Conservation (phyloP, 768 basidiomycete genomes). For the Russula griseocarnosa region DNA sequence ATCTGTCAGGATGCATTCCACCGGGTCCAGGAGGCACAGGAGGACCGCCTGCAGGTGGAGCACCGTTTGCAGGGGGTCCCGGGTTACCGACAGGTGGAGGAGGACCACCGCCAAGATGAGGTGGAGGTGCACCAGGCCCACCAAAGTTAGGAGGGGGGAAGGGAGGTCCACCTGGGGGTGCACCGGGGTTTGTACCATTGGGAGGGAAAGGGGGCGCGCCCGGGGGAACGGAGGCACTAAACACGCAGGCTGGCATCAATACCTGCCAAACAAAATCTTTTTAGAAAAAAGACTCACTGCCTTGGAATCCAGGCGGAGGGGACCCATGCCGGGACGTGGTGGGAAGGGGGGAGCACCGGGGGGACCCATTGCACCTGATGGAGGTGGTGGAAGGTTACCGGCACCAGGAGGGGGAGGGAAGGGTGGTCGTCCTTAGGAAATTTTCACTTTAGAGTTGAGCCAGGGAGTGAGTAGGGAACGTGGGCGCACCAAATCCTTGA, state of each 20-base stretch:
- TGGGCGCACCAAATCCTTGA: conserved; percentile 24
- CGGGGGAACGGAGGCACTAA: conserved; percentile 47
- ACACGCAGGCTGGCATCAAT: neutral
- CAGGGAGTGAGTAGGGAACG: neutral
- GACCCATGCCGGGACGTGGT: conserved; percentile 47
- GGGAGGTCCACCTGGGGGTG: conserved; percentile 29
- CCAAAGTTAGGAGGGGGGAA: conserved; percentile 39
- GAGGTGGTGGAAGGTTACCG: conserved; percentile 45
- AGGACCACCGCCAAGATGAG: conserved; percentile 14
- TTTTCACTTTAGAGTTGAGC: neutral
- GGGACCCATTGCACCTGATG: conserved; percentile 47
- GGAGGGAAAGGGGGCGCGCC: conserved; percentile 42
- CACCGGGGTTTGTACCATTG: conserved; percentile 13
- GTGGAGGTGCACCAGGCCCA: conserved; percentile 30
- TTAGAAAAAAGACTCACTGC: conserved; percentile 38
- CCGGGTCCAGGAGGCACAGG: conserved; percentile 42
- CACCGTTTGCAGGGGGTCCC: conserved; percentile 14
- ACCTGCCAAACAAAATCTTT: neutral
- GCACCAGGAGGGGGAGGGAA: conserved; percentile 48
- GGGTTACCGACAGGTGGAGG: conserved; percentile 29
- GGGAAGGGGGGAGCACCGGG: conserved; percentile 74
- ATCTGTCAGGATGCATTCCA: conserved; percentile 81
- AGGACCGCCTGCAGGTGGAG: conserved; percentile 12
- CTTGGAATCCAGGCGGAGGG: conserved; percentile 44
- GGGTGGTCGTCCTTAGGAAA: conserved; percentile 53